These are phyloP conservation scores for Euphorbia peplus DNA, from an alignment of 345 rosid genomes.

Conservation along the genomic window DNA sequence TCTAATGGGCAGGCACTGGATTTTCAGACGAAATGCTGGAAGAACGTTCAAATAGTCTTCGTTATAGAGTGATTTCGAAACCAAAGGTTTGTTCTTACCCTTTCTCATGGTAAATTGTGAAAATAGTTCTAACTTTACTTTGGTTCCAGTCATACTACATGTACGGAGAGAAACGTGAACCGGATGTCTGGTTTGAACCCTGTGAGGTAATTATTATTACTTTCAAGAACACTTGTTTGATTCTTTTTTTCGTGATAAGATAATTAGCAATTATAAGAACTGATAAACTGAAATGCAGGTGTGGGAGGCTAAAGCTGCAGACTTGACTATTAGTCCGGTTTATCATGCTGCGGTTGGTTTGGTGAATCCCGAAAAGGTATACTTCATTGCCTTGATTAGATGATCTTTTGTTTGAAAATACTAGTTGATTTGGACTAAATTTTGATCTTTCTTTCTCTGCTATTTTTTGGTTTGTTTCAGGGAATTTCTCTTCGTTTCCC, in stretches of 20 bases:
- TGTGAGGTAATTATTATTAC: constrained; percentile 54
- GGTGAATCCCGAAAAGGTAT: constrained; percentile 82
- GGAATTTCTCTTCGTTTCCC: constrained; percentile 92
- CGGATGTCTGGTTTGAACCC: constrained; percentile 97
- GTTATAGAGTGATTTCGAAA: constrained; percentile 63
- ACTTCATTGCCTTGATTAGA: not conserved
- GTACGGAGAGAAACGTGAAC: constrained; percentile 55
- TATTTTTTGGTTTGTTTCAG: constrained; percentile 29
- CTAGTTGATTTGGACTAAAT: not conserved
- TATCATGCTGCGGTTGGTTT: constrained; percentile 81
- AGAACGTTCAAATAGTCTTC: constrained; percentile 76
- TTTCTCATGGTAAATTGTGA: not conserved
- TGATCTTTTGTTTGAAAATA: constrained; percentile 1
- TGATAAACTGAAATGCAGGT: constrained; percentile 43
- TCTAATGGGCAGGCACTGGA: constrained; percentile 63
- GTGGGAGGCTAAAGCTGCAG: constrained; percentile 99
- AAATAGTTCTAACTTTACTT: constrained; percentile 15
- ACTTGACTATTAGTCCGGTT: constrained; percentile 90
- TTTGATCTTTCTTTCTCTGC: not conserved
- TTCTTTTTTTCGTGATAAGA: not conserved
- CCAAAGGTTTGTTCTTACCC: constrained; percentile 61
- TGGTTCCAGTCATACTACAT: constrained; percentile 68
- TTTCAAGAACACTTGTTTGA: not conserved
- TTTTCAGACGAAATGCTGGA: constrained; percentile 83
- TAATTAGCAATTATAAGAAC: not conserved